Conservation (phyloP, 2,329 filamentous ascomycete species). For the Aspergillus intermedius region DNA sequence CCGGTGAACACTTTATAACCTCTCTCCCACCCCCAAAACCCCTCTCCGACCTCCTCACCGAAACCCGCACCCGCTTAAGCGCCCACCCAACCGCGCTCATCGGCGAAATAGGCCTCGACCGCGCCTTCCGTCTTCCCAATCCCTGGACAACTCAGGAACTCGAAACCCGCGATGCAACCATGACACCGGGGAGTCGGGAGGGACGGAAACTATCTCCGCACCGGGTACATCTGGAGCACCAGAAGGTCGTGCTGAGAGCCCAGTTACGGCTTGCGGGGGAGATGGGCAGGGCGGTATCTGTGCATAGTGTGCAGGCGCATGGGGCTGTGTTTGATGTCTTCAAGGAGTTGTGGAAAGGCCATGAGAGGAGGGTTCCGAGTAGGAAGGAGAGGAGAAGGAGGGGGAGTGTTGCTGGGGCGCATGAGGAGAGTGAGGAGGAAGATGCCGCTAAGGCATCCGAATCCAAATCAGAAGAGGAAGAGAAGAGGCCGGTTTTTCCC, state of each 20-base stretch:
- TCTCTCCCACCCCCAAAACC: constrained; percentile 49
- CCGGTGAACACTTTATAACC: constrained; percentile 45
- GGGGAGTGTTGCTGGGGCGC: constrained; percentile 24
- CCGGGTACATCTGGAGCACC: constrained; percentile 51
- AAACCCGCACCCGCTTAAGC: constrained; percentile 45
- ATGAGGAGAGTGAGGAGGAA: constrained; percentile 24
- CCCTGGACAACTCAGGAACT: constrained; percentile 37
- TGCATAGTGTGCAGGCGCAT: constrained; percentile 60
- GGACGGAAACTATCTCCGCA: constrained; percentile 53
- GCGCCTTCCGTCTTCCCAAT: constrained; percentile 54
- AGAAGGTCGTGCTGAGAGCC: constrained; percentile 50
- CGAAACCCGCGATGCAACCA: constrained; percentile 25
- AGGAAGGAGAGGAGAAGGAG: constrained; percentile 41
- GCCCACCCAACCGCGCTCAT: constrained; percentile 50
- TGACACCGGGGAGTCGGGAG: constrained; percentile 57
- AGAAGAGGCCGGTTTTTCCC: constrained; percentile 42
- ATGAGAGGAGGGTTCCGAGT: constrained; percentile 46
- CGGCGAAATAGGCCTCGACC: constrained; percentile 58
- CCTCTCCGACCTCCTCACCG: constrained; percentile 46
- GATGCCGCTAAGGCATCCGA: constrained; percentile 10
- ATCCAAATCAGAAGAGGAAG: constrained; percentile 8
- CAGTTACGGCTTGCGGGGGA: constrained; percentile 56
- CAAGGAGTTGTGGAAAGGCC: constrained; percentile 51
- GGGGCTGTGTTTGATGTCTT: constrained; percentile 53
- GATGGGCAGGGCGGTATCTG: constrained; percentile 50